Evolutionary conservation across 345 rosid species (phyloP).

Genomic region (Heritiera fomes): DNA sequence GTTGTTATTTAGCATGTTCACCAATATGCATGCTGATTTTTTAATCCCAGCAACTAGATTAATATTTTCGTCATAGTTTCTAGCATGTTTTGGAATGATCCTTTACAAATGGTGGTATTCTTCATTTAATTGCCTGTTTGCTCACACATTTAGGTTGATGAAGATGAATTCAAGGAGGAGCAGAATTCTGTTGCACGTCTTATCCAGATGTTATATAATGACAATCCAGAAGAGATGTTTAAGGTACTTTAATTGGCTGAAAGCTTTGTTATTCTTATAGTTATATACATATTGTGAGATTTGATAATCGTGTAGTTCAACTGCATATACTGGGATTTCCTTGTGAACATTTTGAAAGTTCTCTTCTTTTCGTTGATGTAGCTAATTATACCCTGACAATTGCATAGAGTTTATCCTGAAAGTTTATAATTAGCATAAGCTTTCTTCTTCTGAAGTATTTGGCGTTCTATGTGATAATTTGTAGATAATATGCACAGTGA

Average conservation of each 20-base stretch:
- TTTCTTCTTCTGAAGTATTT: neutral
- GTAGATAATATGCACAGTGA: slow-evolving; percentile 79
- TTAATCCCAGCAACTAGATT: neutral
- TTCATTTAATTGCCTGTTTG: slow-evolving; percentile 22
- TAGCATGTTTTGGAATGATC: neutral
- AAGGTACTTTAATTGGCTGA: slow-evolving; percentile 53
- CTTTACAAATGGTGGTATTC: neutral
- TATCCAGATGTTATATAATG: slow-evolving; percentile 84
- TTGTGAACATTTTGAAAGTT: neutral
- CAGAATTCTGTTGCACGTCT: slow-evolving; percentile 96
- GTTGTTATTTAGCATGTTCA: neutral
- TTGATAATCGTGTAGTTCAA: slow-evolving; percentile 11
- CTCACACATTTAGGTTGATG: slow-evolving; percentile 59
- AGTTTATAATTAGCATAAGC: neutral
- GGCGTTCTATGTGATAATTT: slow-evolving; percentile 4
- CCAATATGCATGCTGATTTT: neutral
- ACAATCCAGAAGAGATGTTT: slow-evolving; percentile 90
- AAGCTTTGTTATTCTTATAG: neutral
- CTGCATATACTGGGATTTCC: neutral
- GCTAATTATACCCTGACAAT: neutral
- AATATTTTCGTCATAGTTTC: slow-evolving; percentile 4
- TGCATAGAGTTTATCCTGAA: neutral
- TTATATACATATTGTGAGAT: slow-evolving; percentile 8
- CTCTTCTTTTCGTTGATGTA: neutral
- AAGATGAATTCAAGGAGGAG: slow-evolving; percentile 93